Conservation (phyloP, 2,329 filamentous ascomycete genomes). For the Fusarium heterosporum region DNA sequence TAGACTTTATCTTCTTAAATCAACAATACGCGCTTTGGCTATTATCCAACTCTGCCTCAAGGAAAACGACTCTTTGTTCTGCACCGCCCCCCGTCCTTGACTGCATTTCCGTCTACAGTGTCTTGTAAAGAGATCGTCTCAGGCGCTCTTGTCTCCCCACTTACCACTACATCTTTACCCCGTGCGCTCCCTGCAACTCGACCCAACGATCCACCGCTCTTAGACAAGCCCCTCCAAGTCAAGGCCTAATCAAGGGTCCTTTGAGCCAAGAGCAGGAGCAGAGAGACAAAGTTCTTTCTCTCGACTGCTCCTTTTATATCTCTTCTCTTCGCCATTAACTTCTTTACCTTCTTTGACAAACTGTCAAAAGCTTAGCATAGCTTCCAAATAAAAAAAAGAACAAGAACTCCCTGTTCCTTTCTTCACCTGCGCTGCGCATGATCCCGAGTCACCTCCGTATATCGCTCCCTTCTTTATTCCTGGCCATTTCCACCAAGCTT, state of each 20-base stretch:
- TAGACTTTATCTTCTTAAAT: constrained; percentile 10
- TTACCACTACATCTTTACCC: constrained; percentile 37
- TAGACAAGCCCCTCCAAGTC: constrained; percentile 45
- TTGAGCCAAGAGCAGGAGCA: constrained; percentile 29
- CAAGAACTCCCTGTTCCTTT: constrained; percentile 35
- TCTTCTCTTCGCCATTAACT: constrained; percentile 13
- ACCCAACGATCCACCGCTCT: constrained; percentile 49
- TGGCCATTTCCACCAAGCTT: constrained; percentile 33
- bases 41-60: not conserved
- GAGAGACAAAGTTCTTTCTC: constrained; percentile 16
- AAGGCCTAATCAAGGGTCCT: constrained; percentile 44
- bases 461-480: constrained; percentile 37
- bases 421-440: constrained; percentile 32
- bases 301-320: constrained; percentile 10
- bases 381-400: constrained; percentile 43
- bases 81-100: not conserved
- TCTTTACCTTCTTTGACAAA: constrained; percentile 25
- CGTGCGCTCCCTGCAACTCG: constrained; percentile 45
- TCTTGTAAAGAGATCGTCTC: constrained; percentile 14
- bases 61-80: not conserved
- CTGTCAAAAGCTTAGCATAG: constrained; percentile 45
- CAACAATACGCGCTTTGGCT: not conserved
- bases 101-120: not conserved
- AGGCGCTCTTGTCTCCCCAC: constrained; percentile 39
- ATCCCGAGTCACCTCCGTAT: constrained; percentile 35